Evolutionary conservation across 2,329 filamentous ascomycete species (phyloP).

Genomic region (Claviceps capensis): DNA sequence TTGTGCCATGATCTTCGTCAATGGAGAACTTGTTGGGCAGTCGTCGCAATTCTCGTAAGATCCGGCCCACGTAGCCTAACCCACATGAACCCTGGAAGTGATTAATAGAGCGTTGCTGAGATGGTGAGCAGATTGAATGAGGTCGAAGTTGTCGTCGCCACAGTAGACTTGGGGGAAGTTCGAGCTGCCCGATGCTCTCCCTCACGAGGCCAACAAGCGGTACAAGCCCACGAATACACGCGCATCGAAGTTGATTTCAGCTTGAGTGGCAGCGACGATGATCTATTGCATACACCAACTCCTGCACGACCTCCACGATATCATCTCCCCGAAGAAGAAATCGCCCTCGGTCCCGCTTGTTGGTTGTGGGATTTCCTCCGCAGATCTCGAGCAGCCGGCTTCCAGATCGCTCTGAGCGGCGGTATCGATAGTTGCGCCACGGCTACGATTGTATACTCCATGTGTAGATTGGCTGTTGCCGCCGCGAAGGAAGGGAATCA

Average conservation of each 20-base stretch:
- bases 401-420: slow-evolving; percentile 36
- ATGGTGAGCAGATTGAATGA: slow-evolving; percentile 1
- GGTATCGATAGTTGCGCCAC: slow-evolving; percentile 44
- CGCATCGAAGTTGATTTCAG: slow-evolving; percentile 9
- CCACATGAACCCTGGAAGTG: neutral
- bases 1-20: slow-evolving; percentile 45
- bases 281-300: slow-evolving; percentile 26
- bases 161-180: slow-evolving; percentile 59
- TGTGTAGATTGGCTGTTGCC: slow-evolving; percentile 41
- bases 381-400: slow-evolving; percentile 36
- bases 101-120: neutral
- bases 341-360: slow-evolving; percentile 48
- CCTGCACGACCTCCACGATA: slow-evolving; percentile 33
- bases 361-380: slow-evolving; percentile 54
- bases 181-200: slow-evolving; percentile 7
- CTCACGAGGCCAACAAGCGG: slow-evolving; percentile 7
- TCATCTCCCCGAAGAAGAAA: slow-evolving; percentile 52
- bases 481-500: slow-evolving; percentile 27
- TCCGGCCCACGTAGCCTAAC: slow-evolving; percentile 28
- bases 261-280: slow-evolving; percentile 1
- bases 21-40: slow-evolving; percentile 50
- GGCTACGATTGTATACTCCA: slow-evolving; percentile 26
- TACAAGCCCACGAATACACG: slow-evolving; percentile 6
- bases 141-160: slow-evolving; percentile 53
- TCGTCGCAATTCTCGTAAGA: slow-evolving; percentile 42